Conservation (phyloP, 2,329 filamentous ascomycete species). For the Pseudocercospora eumusae region DNA sequence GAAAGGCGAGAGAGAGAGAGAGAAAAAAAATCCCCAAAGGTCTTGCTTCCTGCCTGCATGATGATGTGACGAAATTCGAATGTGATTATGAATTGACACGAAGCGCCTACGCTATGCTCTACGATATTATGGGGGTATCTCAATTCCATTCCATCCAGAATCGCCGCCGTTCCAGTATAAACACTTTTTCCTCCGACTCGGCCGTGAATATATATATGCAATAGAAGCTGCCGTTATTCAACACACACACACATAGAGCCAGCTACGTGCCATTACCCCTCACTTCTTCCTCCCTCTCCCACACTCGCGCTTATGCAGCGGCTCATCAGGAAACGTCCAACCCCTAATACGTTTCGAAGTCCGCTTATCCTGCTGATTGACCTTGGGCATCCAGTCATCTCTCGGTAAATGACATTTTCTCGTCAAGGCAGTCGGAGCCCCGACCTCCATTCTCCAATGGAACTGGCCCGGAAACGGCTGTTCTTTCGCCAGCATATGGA, state of each 20-base stretch:
- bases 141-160: neutral
- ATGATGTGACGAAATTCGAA: neutral
- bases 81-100: neutral
- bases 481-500: slow-evolving; percentile 70
- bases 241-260: slow-evolving; percentile 20
- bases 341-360: slow-evolving; percentile 72
- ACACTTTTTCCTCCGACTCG: neutral
- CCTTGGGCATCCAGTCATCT: slow-evolving; percentile 74
- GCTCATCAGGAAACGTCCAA: slow-evolving; percentile 75
- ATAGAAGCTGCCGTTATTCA: slow-evolving; percentile 4
- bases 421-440: slow-evolving; percentile 71
- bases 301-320: slow-evolving; percentile 70
- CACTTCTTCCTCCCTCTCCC: slow-evolving; percentile 51
- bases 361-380: slow-evolving; percentile 71
- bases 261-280: slow-evolving; percentile 25
- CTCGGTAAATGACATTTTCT: slow-evolving; percentile 68
- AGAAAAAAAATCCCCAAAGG: no score
- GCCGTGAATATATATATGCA: neutral
- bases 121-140: slow-evolving; percentile 1
- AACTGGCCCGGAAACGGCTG: slow-evolving; percentile 59
- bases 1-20: no score
- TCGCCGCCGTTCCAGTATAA: no score
- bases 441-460: slow-evolving; percentile 70
- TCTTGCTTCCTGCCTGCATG: neutral
- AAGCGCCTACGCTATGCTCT: neutral